Conservation (phyloP, 2,329 filamentous ascomycete genomes). For the Boeremia exigua region DNA sequence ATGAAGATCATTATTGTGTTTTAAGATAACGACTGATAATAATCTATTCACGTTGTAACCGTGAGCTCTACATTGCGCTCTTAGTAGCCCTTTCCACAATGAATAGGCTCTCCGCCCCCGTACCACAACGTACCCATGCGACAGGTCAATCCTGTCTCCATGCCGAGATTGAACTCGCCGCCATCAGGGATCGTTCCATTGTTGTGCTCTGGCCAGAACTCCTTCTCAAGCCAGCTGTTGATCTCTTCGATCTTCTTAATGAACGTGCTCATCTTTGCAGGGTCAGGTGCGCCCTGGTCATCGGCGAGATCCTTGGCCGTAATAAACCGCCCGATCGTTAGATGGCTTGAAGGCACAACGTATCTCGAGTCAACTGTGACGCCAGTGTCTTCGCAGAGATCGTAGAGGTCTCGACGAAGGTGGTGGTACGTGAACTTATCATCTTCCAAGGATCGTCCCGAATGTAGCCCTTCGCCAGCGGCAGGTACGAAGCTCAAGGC, state of each 20-base stretch:
- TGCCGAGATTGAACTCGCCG: slow-evolving; percentile 86
- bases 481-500: slow-evolving; percentile 88
- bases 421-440: slow-evolving; percentile 89
- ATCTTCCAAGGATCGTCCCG: slow-evolving; percentile 51
- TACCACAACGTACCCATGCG: slow-evolving; percentile 77
- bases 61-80: neutral
- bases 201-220: slow-evolving; percentile 68
- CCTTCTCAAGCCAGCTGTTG: slow-evolving; percentile 74
- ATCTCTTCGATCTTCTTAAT: slow-evolving; percentile 74
- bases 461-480: slow-evolving; percentile 60
- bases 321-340: slow-evolving; percentile 85
- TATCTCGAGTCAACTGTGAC: slow-evolving; percentile 80
- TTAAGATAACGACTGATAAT: neutral
- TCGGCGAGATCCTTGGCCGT: slow-evolving; percentile 63
- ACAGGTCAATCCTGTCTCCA: slow-evolving; percentile 80
- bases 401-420: slow-evolving; percentile 78
- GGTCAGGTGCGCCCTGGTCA: slow-evolving; percentile 52
- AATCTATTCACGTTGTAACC: neutral
- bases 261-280: slow-evolving; percentile 67
- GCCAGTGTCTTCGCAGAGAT: slow-evolving; percentile 65
- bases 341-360: slow-evolving; percentile 85
- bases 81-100: slow-evolving; percentile 58
- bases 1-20: neutral
- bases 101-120: slow-evolving; percentile 74
- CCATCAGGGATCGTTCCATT: slow-evolving; percentile 52